Evolutionary conservation across 1,284 basidiomycete species (phyloP), one percentile per base, ranked within the genome.

Genomic region (Ustilago esculenta): DNA sequence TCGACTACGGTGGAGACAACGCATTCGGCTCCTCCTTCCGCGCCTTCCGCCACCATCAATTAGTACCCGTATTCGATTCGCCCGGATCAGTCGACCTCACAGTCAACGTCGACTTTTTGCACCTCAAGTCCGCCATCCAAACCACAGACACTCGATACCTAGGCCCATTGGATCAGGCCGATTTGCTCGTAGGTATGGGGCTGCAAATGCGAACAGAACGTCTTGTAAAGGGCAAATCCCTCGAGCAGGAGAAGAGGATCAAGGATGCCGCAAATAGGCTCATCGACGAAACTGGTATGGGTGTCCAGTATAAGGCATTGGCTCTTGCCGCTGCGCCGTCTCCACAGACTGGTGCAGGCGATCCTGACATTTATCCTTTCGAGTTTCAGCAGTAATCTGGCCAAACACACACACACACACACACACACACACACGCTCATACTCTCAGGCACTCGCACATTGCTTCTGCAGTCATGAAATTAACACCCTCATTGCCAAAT

Each of bases 21-120:
- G 86, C 86, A 3, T 91, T 88, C 77, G 88, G 88, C 0, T 84
- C 89, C 65, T 93, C 91, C 15, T 90, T 96, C 83, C 85, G 94
- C 90, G 95, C 90, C 0, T 98, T 99, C 86, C 89, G 89, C 73
- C 85, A 88, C 24, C 96, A 98, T 82, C 86, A 90, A 65, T 87
- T 94, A 18, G 91, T 92, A 0, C 90, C 94, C 77, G 86, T 92
- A 0, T 94, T 98, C 76, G 85, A 90, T 52, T 84, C 86, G 10
- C 94, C 95, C 0, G 95, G 96, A 11, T 86, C 90, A 41, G 90
- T 91, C 40, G 96, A 98, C 82, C 83, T 98, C 44, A 98, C 96
- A 0, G 90, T 90, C 27, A 97, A 98, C 77, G 95, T 99, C 47
- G 94, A 98, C 83, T 99, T 98, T 83, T 87, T 88, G 0, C 92